Evolutionary conservation across 257 asterid species (phyloP), one percentile per base, ranked within the genome.

Genomic region (Solanum medicagineum): DNA sequence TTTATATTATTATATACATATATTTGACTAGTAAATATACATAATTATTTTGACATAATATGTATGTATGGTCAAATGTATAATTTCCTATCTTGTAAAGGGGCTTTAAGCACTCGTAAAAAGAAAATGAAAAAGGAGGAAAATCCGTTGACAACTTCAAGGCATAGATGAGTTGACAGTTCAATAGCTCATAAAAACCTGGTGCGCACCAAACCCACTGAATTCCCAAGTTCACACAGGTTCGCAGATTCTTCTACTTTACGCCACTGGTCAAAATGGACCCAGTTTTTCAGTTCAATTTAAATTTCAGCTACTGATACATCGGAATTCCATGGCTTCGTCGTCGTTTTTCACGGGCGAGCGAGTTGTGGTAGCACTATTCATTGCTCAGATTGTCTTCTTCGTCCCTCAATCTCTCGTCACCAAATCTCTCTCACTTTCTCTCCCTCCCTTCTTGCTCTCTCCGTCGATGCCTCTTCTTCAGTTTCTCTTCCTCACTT

Each of bases 281-380:
- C 5, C 26, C n/a, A 6, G 0, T 32, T 57, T 40, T 53, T 69
- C 53, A 84, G 66, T 83, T 63, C 42, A 47, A 47, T 47, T 74
- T 47, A 60, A 74, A 53, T 53, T 40, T 70, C 3, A 70, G 80
- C 80, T 40, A 70, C 53, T 70, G 79, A 70, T 40, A 10, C 79
- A n/a, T 49, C 45, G 82, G 62, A 75, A 74, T 49, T 44, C 62
- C 62, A 75, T 75, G 94, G 87, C 91, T 85, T 83, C 84, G 81
- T 85, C 88, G 89, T 89, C 90, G 93, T 89, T 92, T 75, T 47
- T 79, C 7, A 96, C 92, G 91, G 98, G 98, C 91, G 99, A 96
- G 93, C 92, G 98, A 87, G 92, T 90, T 87, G 99, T 96, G 88
- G 94, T 95, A 85, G 74, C 91, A 81, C 87, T 94, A 42, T 95